phyloP scores from a whole-genome alignment of 2,329 filamentous ascomycete species.

The Penicillium palitans region DNA sequence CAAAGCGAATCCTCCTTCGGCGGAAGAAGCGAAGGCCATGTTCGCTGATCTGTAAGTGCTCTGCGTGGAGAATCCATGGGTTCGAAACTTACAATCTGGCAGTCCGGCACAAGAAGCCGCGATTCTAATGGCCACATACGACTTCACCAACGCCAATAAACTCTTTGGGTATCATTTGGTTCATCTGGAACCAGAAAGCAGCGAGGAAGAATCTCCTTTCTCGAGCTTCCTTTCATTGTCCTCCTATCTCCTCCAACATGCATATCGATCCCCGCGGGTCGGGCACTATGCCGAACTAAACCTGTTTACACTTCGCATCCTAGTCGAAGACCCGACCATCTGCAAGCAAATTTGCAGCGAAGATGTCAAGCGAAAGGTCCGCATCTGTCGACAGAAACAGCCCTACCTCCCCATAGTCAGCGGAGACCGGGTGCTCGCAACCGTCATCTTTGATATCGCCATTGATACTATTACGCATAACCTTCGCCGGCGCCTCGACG shows the following conservation, averaged over 20 bases:
- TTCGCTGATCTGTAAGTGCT: conserved; percentile 69
- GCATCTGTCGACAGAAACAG: conserved; percentile 84
- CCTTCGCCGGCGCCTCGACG: conserved; percentile 78
- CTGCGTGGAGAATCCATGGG: conserved; percentile 14
- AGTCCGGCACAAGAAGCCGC: conserved; percentile 80
- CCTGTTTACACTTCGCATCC: conserved; percentile 78
- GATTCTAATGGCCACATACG: conserved; percentile 81
- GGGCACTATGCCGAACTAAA: conserved; percentile 82
- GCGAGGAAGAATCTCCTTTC: conserved; percentile 71
- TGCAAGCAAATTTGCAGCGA: conserved; percentile 83
- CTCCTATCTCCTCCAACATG: conserved; percentile 92
- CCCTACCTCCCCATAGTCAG: conserved; percentile 77
- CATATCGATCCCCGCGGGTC: conserved; percentile 76
- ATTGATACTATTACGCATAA: conserved; percentile 95
- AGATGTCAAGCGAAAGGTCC: conserved; percentile 70
- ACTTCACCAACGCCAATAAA: conserved; percentile 93
- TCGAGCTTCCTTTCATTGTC: conserved; percentile 81
- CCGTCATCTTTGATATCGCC: conserved; percentile 79
- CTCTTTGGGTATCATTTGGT: conserved; percentile 87
- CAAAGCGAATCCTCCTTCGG: conserved; percentile 61
- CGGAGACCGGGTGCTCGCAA: conserved; percentile 70
- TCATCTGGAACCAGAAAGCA: conserved; percentile 59
- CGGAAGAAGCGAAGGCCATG: conserved; percentile 77
- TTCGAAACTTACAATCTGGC: conserved; percentile 25
- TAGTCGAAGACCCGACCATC: conserved; percentile 80